Percentiles rank a stretch among this genome's conserved stretches.
phyloP scores from a whole-genome alignment of 352 stramenopile genomes.

The Pythium coloratum region DNA sequence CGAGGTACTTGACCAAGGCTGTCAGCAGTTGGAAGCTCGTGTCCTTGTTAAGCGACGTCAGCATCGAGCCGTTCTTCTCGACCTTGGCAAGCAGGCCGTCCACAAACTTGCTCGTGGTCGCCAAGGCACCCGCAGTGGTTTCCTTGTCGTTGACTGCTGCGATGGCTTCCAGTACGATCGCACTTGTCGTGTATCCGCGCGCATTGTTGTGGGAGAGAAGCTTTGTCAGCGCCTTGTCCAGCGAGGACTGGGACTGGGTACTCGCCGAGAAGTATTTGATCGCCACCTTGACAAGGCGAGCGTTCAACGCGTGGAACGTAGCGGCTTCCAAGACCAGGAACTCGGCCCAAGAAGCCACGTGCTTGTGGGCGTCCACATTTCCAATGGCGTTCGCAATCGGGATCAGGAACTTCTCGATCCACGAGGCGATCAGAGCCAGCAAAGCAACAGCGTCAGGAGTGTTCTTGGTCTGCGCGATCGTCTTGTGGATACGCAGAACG shows the following conservation, averaged over 20 bases:
- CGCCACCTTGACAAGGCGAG: slow-evolving; percentile 8
- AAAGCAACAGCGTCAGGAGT: background rate
- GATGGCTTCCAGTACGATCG: slow-evolving; percentile 21
- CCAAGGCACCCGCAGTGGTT: slow-evolving; percentile 1
- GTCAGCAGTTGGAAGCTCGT: slow-evolving; percentile 46
- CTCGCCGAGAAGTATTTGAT: slow-evolving; percentile 8
- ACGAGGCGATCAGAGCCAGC: slow-evolving; percentile 34
- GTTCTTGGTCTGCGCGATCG: slow-evolving; percentile 4
- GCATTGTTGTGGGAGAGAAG: slow-evolving; percentile 20
- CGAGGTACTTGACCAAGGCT: slow-evolving; percentile 50
- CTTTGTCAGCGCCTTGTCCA: slow-evolving; percentile 13
- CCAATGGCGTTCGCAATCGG: slow-evolving; percentile 4
- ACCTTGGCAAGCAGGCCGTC: slow-evolving; percentile 33
- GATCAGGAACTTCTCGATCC: slow-evolving; percentile 29
- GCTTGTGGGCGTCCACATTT: background rate
- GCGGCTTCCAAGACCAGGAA: slow-evolving; percentile 19
- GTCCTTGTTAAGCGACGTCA: slow-evolving; percentile 11
- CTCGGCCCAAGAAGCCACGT: slow-evolving; percentile 15
- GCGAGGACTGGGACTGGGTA: background rate
- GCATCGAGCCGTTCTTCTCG: slow-evolving; percentile 6
- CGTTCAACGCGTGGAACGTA: slow-evolving; percentile 8
- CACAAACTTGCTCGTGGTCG: slow-evolving; percentile 31
- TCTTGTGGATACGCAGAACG: slow-evolving; percentile 15
- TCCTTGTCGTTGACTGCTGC: slow-evolving; percentile 33
- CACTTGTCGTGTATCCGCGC: slow-evolving; percentile 16